Evolutionary conservation across 306 rosid species (phyloP), one percentile per base, ranked within the genome.

Genomic region (Gastrolobium villosum): DNA sequence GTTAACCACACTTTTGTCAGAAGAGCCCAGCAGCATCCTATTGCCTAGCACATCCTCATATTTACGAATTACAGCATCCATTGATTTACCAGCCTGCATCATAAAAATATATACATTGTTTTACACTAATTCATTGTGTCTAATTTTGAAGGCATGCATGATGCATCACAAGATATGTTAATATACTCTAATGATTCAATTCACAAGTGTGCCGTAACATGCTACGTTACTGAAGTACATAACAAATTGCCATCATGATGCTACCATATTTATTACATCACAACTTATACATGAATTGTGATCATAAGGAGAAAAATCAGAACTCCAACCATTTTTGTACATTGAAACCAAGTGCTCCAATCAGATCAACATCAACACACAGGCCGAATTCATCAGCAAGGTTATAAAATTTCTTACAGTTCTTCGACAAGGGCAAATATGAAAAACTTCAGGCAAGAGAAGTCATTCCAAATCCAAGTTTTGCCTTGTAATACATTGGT

Each of bases 1-100:
- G 86, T 64, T 81, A 57, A 85, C 93, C 65, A 85, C 90, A 79
- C 79, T 91, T 84, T 93, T 93, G 78, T 95, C 99, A 0, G 87
- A 77, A 43, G 96, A 43, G 81, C 75, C 81, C 85, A 96, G 87
- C 70, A 88, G 78, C 91, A 89, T 85, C 86, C 90, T 83, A 77
- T 81, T 79, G 65, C 94, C 94, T 20, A 96, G 90, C 34, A 79
- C 70, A 56, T 91, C 90, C 45, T 96, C 96, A 2, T 79, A 84
- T 89, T 96, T 96, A 83, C 92, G 83, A 75, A 85, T 78, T 83
- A 91, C 85, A 63, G 93, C 93, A 78, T 90, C 99, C 86, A 91
- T 80, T 28, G 98, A 91, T 77, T 96, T 96, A 65, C 93, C 88
- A 37, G 94, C 93, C 99, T 96, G 87, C 83, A 84, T 55, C 61